Evolutionary conservation across 208 protist genomes (phyloP), one percentile per base, ranked within the genome.

Genomic region (Leishmania tropica): DNA sequence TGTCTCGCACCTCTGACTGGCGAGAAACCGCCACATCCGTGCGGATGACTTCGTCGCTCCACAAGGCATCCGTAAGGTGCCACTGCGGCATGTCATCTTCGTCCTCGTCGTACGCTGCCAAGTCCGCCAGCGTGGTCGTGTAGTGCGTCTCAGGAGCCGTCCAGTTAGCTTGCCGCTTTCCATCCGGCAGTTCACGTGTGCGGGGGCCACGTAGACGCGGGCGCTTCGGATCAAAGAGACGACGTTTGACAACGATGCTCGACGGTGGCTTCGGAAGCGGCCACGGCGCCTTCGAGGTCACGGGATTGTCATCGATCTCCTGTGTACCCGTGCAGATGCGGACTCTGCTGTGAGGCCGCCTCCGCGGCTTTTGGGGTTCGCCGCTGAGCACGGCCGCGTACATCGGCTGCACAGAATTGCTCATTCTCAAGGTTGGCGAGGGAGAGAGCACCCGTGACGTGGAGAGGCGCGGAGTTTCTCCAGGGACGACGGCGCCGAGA

Each of bases 71-170:
- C 10, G 54, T n/a, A 8, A 53, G 21, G 35, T 80, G 51, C 64
- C 60, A 42, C 5, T 56, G 6, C 65, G 56, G 58, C 56, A 76
- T 47, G 45, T 68, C 68, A 1, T 83, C 70, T 17, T 87, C 75
- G 37, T 83, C 79, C 31, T 84, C 80, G 7, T 84, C 80, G 45
- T 37, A 54, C 13, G 51, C 70, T 21, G 81, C 81, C 31, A 79
- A 48, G 74, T 84, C 81, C 2, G 81, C 75, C 10, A 84, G 67
- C 1, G 81, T 84, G 11, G 85, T 85, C 62, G 60, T 62, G 81
- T 86, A 88, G 79, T 84, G 68, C 60, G 85, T 88, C 79, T 70
- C 76, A 0, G 85, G 85, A 28, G 85, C 54, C 24, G n/a, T 56
- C 85, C 85, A 88, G 72, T 88, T 71, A 7, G 85, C 85, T 31